A percentile compares a stretch with the other conserved stretches of the same genome.
Conservation (phyloP, 768 basidiomycete species). For the Termitomyces bulborhizus region DNA sequence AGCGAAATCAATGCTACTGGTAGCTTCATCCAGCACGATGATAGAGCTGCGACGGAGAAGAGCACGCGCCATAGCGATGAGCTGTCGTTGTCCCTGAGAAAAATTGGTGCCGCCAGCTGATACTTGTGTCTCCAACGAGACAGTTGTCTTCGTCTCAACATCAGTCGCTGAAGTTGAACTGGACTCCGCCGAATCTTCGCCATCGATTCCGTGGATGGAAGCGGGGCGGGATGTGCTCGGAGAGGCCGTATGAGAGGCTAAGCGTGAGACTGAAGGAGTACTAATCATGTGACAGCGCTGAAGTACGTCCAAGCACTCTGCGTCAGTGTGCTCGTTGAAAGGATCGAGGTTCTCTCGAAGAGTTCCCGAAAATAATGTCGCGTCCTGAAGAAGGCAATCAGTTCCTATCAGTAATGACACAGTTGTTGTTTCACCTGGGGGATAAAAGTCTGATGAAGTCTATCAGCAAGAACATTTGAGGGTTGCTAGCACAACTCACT, state of each 20-base stretch:
- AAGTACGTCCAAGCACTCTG: constrained; percentile 75
- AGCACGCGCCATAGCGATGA: constrained; percentile 83
- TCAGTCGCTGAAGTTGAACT: constrained; percentile 43
- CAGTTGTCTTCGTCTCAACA: constrained; percentile 44
- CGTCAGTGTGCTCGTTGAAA: constrained; percentile 76
- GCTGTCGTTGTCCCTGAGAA: constrained; percentile 86
- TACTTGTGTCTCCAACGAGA: constrained; percentile 73
- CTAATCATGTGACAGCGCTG: constrained; percentile 75
- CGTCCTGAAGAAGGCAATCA: constrained; percentile 36
- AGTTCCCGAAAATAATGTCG: constrained; percentile 76
- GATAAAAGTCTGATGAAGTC: constrained; percentile 58
- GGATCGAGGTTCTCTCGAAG: constrained; percentile 73
- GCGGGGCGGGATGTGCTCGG: constrained; percentile 40
- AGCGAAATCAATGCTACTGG: constrained; percentile 80
- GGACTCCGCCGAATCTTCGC: constrained; percentile 34
- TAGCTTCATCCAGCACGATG: constrained; percentile 79
- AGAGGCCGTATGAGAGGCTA: constrained; percentile 34
- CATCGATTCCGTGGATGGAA: constrained; percentile 33
- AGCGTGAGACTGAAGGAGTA: constrained; percentile 41
- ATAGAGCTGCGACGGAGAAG: constrained; percentile 65
- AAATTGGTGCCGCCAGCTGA: constrained; percentile 88
- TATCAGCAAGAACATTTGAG: constrained; percentile 1
- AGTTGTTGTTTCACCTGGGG: constrained; percentile 37
- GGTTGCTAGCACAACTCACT: constrained; percentile 32
- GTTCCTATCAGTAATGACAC: background rate